Evolutionary conservation across 2,329 filamentous ascomycete genomes (phyloP).

Genomic region (Diaporthe ilicicola): DNA sequence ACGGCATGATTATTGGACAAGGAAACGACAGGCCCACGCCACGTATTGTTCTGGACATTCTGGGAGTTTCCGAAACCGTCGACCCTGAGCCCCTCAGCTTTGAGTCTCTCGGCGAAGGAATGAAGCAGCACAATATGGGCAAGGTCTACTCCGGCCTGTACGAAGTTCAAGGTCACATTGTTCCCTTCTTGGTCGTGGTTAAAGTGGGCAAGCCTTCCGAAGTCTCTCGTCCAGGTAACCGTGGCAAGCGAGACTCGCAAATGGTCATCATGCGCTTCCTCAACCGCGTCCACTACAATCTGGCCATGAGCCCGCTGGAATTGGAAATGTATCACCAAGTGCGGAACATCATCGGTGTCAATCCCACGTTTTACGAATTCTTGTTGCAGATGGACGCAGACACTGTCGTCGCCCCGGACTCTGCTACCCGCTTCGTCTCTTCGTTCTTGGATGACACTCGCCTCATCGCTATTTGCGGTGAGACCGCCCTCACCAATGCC

Average conservation of each 20-base stretch:
- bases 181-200: conserved; percentile 95
- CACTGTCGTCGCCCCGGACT: conserved; percentile 89
- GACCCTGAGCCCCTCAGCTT: conserved; percentile 97
- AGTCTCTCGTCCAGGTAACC: conserved; percentile 92
- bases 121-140: conserved; percentile 99
- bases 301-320: conserved; percentile 94
- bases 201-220: conserved; percentile 99
- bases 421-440: conserved; percentile 90
- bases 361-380: conserved; percentile 98
- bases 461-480: conserved; percentile 93
- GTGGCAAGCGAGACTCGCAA: conserved; percentile 99
- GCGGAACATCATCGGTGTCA: conserved; percentile 97
- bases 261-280: conserved; percentile 99
- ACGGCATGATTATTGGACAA: conserved; percentile 99
- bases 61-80: conserved; percentile 91
- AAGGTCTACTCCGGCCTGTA: conserved; percentile 98
- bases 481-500: conserved; percentile 91
- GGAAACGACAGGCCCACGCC: conserved; percentile 97
- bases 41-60: conserved; percentile 94
- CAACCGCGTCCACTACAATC: conserved; percentile 97
- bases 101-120: conserved; percentile 92
- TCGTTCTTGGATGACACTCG: conserved; percentile 91
- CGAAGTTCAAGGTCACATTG: conserved; percentile 97
- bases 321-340: conserved; percentile 99
- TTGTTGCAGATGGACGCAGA: conserved; percentile 97